Percentiles rank a stretch among this genome's conserved stretches.
These are phyloP conservation scores for Cladosporium sp. DNA, from an alignment of 2,329 filamentous ascomycete genomes.

Conservation along the genomic window DNA sequence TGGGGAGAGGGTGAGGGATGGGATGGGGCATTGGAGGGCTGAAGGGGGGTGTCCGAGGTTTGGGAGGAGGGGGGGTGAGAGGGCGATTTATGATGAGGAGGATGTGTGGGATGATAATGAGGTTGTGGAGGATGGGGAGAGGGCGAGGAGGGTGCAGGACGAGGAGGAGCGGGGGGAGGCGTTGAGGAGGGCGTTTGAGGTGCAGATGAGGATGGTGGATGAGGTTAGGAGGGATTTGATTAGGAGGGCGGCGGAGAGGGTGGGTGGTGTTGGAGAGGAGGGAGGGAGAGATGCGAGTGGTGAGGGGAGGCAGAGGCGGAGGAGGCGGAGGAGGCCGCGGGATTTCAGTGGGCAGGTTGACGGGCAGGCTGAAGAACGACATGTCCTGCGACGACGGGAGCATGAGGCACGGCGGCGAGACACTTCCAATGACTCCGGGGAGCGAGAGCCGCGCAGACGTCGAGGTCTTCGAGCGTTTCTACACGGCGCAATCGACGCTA, in stretches of 20 bases:
- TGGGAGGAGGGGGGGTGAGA: neutral
- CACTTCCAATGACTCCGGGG: neutral
- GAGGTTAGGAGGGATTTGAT: neutral
- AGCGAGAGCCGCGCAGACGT: neutral
- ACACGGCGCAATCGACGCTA: neutral
- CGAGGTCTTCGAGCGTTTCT: neutral
- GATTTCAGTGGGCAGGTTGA: neutral
- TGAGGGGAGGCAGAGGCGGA: neutral
- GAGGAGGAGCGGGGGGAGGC: neutral
- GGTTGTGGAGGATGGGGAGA: neutral
- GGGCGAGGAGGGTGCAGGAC: neutral
- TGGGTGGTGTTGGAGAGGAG: neutral
- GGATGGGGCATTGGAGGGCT: slow-evolving; percentile 3
- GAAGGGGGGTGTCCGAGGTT: slow-evolving; percentile 5
- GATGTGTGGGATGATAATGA: slow-evolving; percentile 4
- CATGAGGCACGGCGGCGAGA: neutral
- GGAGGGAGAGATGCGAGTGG: neutral
- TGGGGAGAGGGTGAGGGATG: slow-evolving; percentile 8
- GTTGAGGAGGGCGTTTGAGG: slow-evolving; percentile 2
- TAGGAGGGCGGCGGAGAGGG: neutral
- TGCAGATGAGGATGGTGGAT: slow-evolving; percentile 11
- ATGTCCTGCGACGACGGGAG: neutral
- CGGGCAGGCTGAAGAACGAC: neutral
- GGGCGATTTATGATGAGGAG: slow-evolving; percentile 4
- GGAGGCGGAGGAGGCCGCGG: neutral